Evolutionary conservation across 2,329 filamentous ascomycete species (phyloP), one percentile per base, ranked within the genome.

Genomic region (Rugonectria rugulosa): DNA sequence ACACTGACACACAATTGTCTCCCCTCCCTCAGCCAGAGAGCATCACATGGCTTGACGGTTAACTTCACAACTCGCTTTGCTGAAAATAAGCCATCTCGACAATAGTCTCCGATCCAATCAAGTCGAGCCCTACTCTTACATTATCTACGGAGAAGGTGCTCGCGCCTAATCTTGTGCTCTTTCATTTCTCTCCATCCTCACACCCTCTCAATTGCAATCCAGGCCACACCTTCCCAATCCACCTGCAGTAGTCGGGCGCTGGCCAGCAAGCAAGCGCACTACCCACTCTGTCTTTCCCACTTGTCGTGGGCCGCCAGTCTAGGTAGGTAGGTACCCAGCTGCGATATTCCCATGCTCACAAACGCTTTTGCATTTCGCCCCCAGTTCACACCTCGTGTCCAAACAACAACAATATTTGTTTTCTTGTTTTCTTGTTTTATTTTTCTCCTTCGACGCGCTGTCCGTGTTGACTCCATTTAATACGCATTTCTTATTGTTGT

Each of bases 161-260:
- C 21, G 21, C 38, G 27, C 48, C 26, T 29, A n/a, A 12, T 51
- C 38, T 51, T 32, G 26, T 21, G 24, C 36, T 26, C 17, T 17
- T 42, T 20, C 37, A 19, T 24, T 36, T 51, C 26, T 29, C 23
- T 21, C 29, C n/a, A 9, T 26, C 21, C n/a, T 31, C 24, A 17
- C 27, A 42, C 37, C 26, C 37, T 7, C 20, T n/a, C 20, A n/a
- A n/a, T 24, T 7, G 12, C 32, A 36, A 6, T 12, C 24, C 41
- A 9, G 48, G 34, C 21, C 29, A 27, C 31, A 23, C 31, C 48
- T 6, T 32, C 29, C 31, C 48, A 29, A 51, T 40, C 48, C 48
- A 51, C 48, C 29, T 38, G 40, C 48, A 50, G 29, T 43, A 12
- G n/a, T n/a, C n/a, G n/a, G n/a, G n/a, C n/a, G n/a, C n/a, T n/a